Evolutionary conservation across 352 stramenopile species (phyloP).

Genomic region (Peronosclerospora sorghi): DNA sequence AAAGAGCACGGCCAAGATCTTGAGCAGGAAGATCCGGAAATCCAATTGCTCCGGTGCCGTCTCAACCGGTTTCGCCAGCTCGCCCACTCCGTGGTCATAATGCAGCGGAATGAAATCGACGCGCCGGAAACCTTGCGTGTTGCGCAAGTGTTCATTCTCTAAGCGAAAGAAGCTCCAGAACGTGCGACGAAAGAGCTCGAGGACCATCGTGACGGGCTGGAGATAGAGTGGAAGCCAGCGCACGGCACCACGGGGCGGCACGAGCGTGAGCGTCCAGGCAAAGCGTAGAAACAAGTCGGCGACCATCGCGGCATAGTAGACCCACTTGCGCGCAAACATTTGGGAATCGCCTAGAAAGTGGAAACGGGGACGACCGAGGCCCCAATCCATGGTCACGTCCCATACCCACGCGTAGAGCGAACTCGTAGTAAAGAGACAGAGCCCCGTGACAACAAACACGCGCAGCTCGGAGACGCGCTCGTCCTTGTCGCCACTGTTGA

Average conservation of each 20-base stretch:
- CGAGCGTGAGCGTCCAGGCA: conserved; percentile 73
- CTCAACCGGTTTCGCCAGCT: conserved; percentile 26
- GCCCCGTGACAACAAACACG: conserved; percentile 57
- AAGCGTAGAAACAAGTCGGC: conserved; percentile 73
- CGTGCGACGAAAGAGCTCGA: conserved; percentile 74
- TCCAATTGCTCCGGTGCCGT: conserved; percentile 30
- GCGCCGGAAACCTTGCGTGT: conserved; percentile 73
- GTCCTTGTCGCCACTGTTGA: conserved; percentile 29
- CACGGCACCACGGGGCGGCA: conserved; percentile 47
- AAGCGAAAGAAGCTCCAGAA: conserved; percentile 83
- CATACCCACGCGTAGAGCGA: conserved; percentile 77
- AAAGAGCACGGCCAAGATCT: conserved; percentile 39
- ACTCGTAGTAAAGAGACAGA: conserved; percentile 68
- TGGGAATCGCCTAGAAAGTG: conserved; percentile 72
- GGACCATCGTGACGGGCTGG: conserved; percentile 78
- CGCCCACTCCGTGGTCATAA: conserved; percentile 63
- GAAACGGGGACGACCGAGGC: conserved; percentile 61
- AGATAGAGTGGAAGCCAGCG: conserved; percentile 63
- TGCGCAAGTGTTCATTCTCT: conserved; percentile 81
- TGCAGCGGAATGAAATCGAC: conserved; percentile 79
- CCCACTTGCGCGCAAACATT: conserved; percentile 74
- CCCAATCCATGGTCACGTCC: conserved; percentile 85
- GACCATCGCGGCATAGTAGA: conserved; percentile 75
- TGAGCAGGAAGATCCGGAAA: conserved; percentile 33
- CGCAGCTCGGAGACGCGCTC: conserved; percentile 14